Percentiles rank a stretch among this genome's conserved stretches.
Evolutionary conservation across 2,329 filamentous ascomycete species (phyloP).

Genomic region (Colletotrichum brevisporum): DNA sequence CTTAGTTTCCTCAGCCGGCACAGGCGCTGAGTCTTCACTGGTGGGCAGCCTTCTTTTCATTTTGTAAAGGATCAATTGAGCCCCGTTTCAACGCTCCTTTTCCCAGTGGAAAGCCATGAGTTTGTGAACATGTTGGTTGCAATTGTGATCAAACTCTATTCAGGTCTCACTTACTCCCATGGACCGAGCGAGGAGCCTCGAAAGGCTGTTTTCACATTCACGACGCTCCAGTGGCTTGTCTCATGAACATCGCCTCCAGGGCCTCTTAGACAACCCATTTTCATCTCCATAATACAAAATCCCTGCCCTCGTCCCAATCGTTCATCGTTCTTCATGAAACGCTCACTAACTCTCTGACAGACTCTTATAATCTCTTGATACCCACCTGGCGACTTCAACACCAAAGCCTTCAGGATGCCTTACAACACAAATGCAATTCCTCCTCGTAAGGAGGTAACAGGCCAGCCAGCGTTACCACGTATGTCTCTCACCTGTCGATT

Average conservation of each 20-base stretch:
- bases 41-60: conserved; percentile 13
- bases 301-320: too few species aligned
- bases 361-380: not conserved
- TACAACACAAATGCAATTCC: conserved; percentile 90
- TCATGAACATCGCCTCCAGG: too few species aligned
- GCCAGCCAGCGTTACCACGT: conserved; percentile 89
- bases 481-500: conserved; percentile 52
- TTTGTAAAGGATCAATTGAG: not conserved
- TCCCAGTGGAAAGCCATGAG: too few species aligned
- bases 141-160: not conserved
- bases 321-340: conserved; percentile 30
- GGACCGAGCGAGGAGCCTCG: too few species aligned
- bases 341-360: conserved; percentile 17
- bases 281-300: too few species aligned
- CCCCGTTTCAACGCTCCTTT: not conserved
- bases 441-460: conserved; percentile 85
- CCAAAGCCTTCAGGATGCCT: conserved; percentile 72
- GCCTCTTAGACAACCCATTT: too few species aligned
- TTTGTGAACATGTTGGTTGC: not conserved
- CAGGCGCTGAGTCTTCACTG: conserved; percentile 6
- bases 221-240: too few species aligned
- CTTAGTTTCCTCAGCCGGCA: conserved; percentile 25
- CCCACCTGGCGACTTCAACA: not conserved
- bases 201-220: too few species aligned
- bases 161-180: not conserved